These are phyloP conservation scores for Bipolaris gigantea DNA, from an alignment of 2,329 filamentous ascomycete species.

Conservation along the genomic window DNA sequence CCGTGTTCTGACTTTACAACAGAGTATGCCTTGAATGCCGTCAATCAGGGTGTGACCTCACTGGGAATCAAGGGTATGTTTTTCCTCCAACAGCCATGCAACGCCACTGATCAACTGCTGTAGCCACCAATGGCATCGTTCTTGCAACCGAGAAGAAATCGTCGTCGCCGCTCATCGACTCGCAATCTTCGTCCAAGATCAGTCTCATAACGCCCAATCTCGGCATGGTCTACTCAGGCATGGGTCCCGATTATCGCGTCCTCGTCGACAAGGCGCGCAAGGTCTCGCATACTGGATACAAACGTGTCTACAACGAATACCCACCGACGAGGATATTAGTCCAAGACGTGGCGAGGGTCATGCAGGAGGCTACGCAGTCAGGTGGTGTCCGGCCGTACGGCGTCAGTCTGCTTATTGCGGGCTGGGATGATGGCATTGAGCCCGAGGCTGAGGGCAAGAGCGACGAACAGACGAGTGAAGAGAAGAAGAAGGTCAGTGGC, in stretches of 20 bases:
- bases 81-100: not conserved
- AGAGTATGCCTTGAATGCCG: slow-evolving; percentile 99
- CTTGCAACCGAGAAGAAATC: slow-evolving; percentile 99
- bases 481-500: slow-evolving; percentile 71
- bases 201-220: slow-evolving; percentile 98
- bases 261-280: slow-evolving; percentile 97
- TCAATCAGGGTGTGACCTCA: slow-evolving; percentile 98
- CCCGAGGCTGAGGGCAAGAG: slow-evolving; percentile 72
- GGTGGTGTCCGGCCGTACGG: slow-evolving; percentile 97
- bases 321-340: slow-evolving; percentile 99
- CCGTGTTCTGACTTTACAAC: slow-evolving; percentile 21
- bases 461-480: slow-evolving; percentile 56
- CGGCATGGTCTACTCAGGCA: slow-evolving; percentile 98
- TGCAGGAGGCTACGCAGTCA: slow-evolving; percentile 98
- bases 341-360: slow-evolving; percentile 94
- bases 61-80: slow-evolving; percentile 91
- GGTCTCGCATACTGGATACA: slow-evolving; percentile 97
- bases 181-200: slow-evolving; percentile 93
- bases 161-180: slow-evolving; percentile 93
- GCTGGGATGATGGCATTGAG: slow-evolving; percentile 96
- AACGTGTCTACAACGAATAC: slow-evolving; percentile 99
- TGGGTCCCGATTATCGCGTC: slow-evolving; percentile 98
- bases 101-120: slow-evolving; percentile 7
- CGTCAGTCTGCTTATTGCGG: slow-evolving; percentile 91
- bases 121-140: slow-evolving; percentile 97